These are phyloP conservation scores for Leccinum boreale DNA, from an alignment of 768 basidiomycete genomes.

Conservation along the genomic window DNA sequence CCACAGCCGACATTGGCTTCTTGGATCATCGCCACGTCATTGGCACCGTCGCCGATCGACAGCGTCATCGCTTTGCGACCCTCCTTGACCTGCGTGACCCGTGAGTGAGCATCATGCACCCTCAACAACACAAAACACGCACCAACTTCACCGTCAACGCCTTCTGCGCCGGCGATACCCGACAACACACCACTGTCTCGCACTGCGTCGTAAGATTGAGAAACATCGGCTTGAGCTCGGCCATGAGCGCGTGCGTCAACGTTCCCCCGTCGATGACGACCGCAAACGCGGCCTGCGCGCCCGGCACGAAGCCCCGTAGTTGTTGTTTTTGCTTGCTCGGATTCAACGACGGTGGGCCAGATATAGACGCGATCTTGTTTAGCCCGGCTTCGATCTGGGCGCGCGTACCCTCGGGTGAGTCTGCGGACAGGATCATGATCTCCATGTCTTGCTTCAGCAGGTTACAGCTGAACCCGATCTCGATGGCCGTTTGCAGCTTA, in stretches of 20 bases:
- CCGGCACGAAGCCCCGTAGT: slow-evolving; percentile 59
- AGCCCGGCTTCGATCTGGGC: slow-evolving; percentile 87
- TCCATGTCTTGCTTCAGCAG: slow-evolving; percentile 94
- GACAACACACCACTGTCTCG: slow-evolving; percentile 96
- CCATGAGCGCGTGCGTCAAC: slow-evolving; percentile 72
- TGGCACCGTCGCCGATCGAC: slow-evolving; percentile 95
- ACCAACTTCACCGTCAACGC: slow-evolving; percentile 94
- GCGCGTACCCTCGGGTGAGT: slow-evolving; percentile 68
- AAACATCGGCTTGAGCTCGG: slow-evolving; percentile 80
- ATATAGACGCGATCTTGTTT: slow-evolving; percentile 88
- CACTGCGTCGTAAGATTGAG: slow-evolving; percentile 93
- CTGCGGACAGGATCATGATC: slow-evolving; percentile 93
- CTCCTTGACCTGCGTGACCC: slow-evolving; percentile 73
- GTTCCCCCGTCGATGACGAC: slow-evolving; percentile 98
- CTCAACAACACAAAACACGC: slow-evolving; percentile 22
- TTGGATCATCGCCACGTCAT: slow-evolving; percentile 99
- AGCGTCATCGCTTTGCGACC: slow-evolving; percentile 95
- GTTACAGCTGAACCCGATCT: slow-evolving; percentile 95
- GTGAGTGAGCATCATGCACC: background rate
- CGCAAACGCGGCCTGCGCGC: slow-evolving; percentile 75
- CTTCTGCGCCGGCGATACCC: slow-evolving; percentile 97
- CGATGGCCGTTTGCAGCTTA: slow-evolving; percentile 97
- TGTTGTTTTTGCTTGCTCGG: slow-evolving; percentile 33
- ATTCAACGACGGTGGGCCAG: slow-evolving; percentile 70
- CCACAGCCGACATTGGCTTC: slow-evolving; percentile 99